Evolutionary conservation across 331 rosid species (phyloP).

Genomic region (Prunus yedoensis): DNA sequence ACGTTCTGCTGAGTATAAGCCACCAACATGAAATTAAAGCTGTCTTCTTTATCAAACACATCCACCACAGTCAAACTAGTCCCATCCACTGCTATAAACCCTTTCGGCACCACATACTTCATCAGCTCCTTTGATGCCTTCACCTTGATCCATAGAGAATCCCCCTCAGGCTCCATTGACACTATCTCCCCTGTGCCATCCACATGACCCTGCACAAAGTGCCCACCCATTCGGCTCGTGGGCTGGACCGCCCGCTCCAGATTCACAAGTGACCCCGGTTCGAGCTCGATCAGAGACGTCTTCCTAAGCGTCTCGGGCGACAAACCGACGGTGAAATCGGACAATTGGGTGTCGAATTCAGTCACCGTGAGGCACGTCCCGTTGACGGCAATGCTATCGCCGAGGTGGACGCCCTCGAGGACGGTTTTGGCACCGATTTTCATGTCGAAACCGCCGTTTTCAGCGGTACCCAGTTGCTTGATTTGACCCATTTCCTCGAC

Average conservation of each 20-base stretch:
- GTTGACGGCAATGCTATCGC: slow-evolving; percentile 82
- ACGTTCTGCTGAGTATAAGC: slow-evolving; percentile 67
- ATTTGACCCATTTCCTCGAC: slow-evolving; percentile 77
- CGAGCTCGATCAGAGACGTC: slow-evolving; percentile 63
- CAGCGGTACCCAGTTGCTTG: slow-evolving; percentile 45
- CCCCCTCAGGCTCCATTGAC: slow-evolving; percentile 54
- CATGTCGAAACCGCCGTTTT: slow-evolving; percentile 59
- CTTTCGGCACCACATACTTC: slow-evolving; percentile 68
- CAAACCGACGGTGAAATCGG: slow-evolving; percentile 63
- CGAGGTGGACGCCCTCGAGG: slow-evolving; percentile 65
- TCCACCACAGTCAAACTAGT: slow-evolving; percentile 89
- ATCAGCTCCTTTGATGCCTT: slow-evolving; percentile 45
- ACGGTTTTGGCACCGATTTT: slow-evolving; percentile 54
- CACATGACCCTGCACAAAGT: slow-evolving; percentile 90
- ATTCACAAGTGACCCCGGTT: slow-evolving; percentile 55
- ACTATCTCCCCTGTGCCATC: slow-evolving; percentile 82
- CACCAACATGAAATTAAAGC: slow-evolving; percentile 83
- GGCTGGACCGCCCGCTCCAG: slow-evolving; percentile 78
- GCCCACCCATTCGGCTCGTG: slow-evolving; percentile 78
- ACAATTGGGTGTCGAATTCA: slow-evolving; percentile 37
- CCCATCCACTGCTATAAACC: slow-evolving; percentile 76
- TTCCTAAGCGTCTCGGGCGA: slow-evolving; percentile 77
- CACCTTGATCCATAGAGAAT: slow-evolving; percentile 74
- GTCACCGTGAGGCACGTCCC: slow-evolving; percentile 84
- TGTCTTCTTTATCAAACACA: slow-evolving; percentile 63